These are phyloP conservation scores for Arabidopsis thaliana DNA, from an alignment of 345 rosid genomes.

Conservation along the genomic window TAIR10.1 NC_003074.8:12649001-12649500, in stretches of 20 bases:
- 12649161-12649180: constrained; percentile 56
- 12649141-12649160: constrained; percentile 48
- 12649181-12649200: constrained; percentile 38
- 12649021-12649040: constrained; percentile 70
- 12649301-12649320: too few species aligned
- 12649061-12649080: constrained; percentile 75
- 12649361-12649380: too few species aligned
- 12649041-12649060: constrained; percentile 69
- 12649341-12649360: too few species aligned
- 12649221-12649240: constrained; percentile 34
- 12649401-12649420: too few species aligned
- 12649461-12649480: too few species aligned
- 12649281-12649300: too few species aligned
- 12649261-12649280: too few species aligned
- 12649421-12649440: too few species aligned
- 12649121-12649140: constrained; percentile 39
- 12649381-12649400: too few species aligned
- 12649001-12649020: constrained; percentile 62
- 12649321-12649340: too few species aligned
- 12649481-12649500: too few species aligned
- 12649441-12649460: too few species aligned
- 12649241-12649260: constrained; percentile 47
- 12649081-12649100: constrained; percentile 57
- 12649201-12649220: constrained; percentile 37
- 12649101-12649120: constrained; percentile 35